Percentiles rank a stretch among this genome's conserved stretches.
These are phyloP conservation scores for Lipomyces kockii DNA, from an alignment of 805 yeast genomes.

Conservation along the genomic window DNA sequence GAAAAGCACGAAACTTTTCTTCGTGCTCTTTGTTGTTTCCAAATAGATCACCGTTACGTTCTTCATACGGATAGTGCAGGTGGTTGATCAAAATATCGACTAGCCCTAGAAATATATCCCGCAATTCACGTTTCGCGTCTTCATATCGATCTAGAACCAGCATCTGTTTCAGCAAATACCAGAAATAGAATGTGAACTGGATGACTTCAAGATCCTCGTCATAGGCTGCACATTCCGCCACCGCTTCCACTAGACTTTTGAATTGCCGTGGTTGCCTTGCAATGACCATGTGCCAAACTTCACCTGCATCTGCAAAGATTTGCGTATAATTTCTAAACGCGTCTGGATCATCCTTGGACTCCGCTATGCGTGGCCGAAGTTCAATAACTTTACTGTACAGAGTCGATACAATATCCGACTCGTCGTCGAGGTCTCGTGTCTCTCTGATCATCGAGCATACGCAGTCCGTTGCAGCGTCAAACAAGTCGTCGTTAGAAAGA, in stretches of 20 bases:
- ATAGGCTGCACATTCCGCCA: constrained; percentile 70
- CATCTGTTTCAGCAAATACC: constrained; percentile 81
- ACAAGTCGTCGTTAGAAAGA: constrained; percentile 61
- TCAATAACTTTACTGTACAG: constrained; percentile 71
- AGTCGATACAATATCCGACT: constrained; percentile 60
- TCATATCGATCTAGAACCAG: constrained; percentile 63
- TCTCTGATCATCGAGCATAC: constrained; percentile 79
- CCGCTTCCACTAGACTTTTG: constrained; percentile 71
- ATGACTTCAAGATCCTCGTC: constrained; percentile 88
- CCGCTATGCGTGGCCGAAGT: constrained; percentile 56
- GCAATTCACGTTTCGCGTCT: constrained; percentile 55
- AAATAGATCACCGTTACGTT: constrained; percentile 56
- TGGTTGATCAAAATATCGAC: constrained; percentile 67
- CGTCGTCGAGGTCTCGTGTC: constrained; percentile 67
- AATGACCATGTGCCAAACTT: constrained; percentile 88
- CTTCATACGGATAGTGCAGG: constrained; percentile 70
- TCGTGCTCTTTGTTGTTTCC: constrained; percentile 75
- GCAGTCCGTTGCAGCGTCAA: constrained; percentile 86
- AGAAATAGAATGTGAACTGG: constrained; percentile 87
- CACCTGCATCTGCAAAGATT: constrained; percentile 89
- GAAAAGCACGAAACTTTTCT: constrained; percentile 89
- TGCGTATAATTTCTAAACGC: constrained; percentile 71
- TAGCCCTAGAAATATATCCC: constrained; percentile 62
- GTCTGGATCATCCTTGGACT: constrained; percentile 59
- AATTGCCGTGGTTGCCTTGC: constrained; percentile 73